These are phyloP conservation scores for Thuja plicata DNA, from an alignment of 83 land plant genomes.

Conservation along the genomic window DNA sequence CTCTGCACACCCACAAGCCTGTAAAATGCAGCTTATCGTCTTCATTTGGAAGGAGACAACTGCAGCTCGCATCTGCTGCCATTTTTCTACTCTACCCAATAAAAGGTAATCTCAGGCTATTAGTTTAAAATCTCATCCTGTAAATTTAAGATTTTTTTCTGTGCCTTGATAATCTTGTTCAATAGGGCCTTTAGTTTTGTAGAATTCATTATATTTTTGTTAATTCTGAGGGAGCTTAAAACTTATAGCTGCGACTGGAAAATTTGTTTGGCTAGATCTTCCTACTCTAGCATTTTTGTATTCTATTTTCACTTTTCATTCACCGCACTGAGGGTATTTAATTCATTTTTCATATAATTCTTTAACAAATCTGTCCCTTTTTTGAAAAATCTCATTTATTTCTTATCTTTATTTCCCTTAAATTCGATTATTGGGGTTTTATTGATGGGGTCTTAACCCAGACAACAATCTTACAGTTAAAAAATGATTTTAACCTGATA, in stretches of 20 bases:
- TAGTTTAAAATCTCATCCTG: background rate
- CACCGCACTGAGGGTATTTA: too few relatives aligned
- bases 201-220: background rate
- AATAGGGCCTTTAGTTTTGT: background rate
- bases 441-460: too few relatives aligned
- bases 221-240: background rate
- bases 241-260: background rate
- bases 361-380: too few relatives aligned
- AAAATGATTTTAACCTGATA: too few relatives aligned
- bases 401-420: too few relatives aligned
- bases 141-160: background rate
- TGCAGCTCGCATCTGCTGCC: slow-evolving; percentile 1
- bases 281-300: background rate
- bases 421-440: too few relatives aligned
- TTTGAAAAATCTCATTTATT: too few relatives aligned
- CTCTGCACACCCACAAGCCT: background rate
- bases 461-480: too few relatives aligned
- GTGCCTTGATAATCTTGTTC: background rate
- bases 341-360: too few relatives aligned
- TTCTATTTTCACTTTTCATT: background rate
- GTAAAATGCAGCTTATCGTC: slow-evolving; percentile 1
- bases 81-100: background rate
- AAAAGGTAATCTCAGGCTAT: background rate
- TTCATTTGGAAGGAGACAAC: background rate
- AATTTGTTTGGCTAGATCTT: background rate